Base-by-base conservation (phyloP, 2,329 filamentous ascomycete genomes). In the Tolypocladium endophyticum region DNA sequence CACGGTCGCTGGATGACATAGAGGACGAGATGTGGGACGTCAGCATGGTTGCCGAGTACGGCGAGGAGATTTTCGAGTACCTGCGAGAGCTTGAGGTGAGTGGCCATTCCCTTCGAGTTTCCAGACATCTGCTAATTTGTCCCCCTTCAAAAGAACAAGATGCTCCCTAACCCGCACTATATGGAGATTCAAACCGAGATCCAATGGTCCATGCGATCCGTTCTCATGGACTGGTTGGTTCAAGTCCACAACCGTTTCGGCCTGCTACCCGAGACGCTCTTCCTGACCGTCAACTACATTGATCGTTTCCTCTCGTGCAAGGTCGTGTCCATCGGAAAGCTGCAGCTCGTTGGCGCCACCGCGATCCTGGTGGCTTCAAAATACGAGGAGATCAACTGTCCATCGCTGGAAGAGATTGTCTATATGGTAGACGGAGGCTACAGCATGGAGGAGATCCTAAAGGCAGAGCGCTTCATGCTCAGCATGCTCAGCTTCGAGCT, bases 311-410 rank as follows among this genome's bases (percentile, higher is more conserved):
- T 99, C 28, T 94, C 92, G 1, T 85, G 85, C 78, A 99, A 99
- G 79, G 87, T 97, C 43, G 92, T 99, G 39, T 97, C 94, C 1
- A 83, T 97, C 18, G 90, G 89, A 62, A 97, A 97, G 77, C 82
- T 99, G 54, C 94, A 99, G 77, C 85, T 99, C 20, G 94, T 97
- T 57, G 94, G 94, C 55, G 93, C 94, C 28, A 97, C 94, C 4
- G 94, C 94, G 33, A 88, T 99, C 65, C 92, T 97, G 68, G 87
- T 99, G 62, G 94, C 94, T 16, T 90, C 94, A 67, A 99, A 99
- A 76, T 99, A 97, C 71, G 94, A 99, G 74, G 94, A 99, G 77
- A 97, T 99, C 78, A 96, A 96, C 75, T 96, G 92, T 73, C 94
- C 92, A 30, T 96, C 93, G 0, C 86, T 99, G 28, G 84, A 89